Evolutionary conservation across 2,329 filamentous ascomycete species (phyloP).

Genomic region (Didymosphaeria variabile): DNA sequence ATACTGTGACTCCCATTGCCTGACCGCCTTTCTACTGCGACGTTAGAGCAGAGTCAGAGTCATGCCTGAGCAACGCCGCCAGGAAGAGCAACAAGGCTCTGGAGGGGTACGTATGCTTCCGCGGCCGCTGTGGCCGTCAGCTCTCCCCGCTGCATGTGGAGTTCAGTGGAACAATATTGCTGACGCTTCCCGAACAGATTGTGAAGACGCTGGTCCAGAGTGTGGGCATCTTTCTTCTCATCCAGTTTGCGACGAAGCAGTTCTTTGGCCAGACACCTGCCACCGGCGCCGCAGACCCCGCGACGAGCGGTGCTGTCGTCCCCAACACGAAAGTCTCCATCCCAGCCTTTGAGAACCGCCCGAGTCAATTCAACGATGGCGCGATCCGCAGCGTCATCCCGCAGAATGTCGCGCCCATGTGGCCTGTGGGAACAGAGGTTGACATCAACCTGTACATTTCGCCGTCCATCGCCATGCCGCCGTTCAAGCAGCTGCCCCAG

Average conservation of each 20-base stretch:
- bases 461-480: constrained; percentile 72
- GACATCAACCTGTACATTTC: constrained; percentile 90
- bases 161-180: constrained; percentile 15
- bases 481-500: constrained; percentile 70
- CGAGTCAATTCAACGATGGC: constrained; percentile 61
- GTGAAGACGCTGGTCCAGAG: constrained; percentile 60
- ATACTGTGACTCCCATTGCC: constrained; percentile 6
- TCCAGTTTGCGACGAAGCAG: constrained; percentile 66
- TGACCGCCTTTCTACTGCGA: constrained; percentile 18
- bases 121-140: background rate
- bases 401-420: constrained; percentile 82
- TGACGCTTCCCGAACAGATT: constrained; percentile 37
- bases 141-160: background rate
- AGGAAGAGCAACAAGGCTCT: constrained; percentile 30
- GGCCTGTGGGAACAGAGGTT: constrained; percentile 79
- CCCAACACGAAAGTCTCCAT: constrained; percentile 42
- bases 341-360: constrained; percentile 48
- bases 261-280: constrained; percentile 56
- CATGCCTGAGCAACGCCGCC: constrained; percentile 44
- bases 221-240: constrained; percentile 66
- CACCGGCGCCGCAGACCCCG: constrained; percentile 25
- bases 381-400: constrained; percentile 70
- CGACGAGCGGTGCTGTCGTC: constrained; percentile 30
- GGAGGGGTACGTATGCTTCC: constrained; percentile 32
- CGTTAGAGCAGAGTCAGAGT: constrained; percentile 27